Evolutionary conservation across 345 rosid genomes (phyloP), one percentile per base, ranked within the genome.

Genomic region (Heritiera fomes): DNA sequence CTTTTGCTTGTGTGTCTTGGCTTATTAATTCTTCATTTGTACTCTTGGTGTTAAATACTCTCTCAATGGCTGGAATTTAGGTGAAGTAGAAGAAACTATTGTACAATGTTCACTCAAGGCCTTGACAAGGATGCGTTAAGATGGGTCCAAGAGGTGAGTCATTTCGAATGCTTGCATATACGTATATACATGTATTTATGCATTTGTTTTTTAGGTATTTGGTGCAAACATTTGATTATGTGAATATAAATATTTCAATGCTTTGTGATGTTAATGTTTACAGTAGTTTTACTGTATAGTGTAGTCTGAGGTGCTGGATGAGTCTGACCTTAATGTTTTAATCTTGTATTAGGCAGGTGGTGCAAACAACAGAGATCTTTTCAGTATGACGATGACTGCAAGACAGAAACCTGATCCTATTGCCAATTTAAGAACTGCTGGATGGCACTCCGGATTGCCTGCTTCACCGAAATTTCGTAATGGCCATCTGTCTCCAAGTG

Each of bases 401-500:
- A 78, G 78, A 64, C 5, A 83, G 17, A 78, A 70, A 79, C 68
- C 83, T 58, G 88, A 84, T 74, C 81, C 86, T 40, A 68, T 84
- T 49, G 14, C 80, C 49, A 84, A 68, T 68, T 15, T 71, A 8
- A 84, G 90, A 78, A 86, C 78, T 49, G 68, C 56, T 4, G 70
- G 83, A 60, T 41, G 63, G 12, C 89, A 81, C 43, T 78, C 79
- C 67, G 90, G 85, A 20, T 71, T 89, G 14, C 86, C 91, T 38
- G 81, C 87, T 28, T 67, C 85, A 1, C 72, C 84, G 0, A 89
- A 80, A 61, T 86, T 85, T 58, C 75, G 64, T 38, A 83, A 83
- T 74, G 80, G 86, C 15, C 87, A 65, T 83, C 84, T 86, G 2
- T 89, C 93, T 11, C 75, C 92, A 0, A 75, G 80, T 52, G 83